Evolutionary conservation across 192 early-diverging fungal species (phyloP), one percentile per base, ranked within the genome.

Genomic region (Backusella australiensis): DNA sequence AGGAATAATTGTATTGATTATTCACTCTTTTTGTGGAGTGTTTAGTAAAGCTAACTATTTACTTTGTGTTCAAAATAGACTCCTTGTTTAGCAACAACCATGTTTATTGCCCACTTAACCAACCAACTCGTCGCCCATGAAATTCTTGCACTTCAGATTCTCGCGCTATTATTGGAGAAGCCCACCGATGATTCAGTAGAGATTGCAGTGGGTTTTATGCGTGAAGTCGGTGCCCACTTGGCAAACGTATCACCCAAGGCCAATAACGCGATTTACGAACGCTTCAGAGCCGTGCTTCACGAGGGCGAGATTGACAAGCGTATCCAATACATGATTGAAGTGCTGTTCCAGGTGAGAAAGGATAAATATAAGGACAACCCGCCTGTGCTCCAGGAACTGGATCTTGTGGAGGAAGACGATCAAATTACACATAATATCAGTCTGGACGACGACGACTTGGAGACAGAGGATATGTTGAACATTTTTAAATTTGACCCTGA

Each of bases 301-400:
- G 96, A 99, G 78, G 96, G 95, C 9, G 87, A 90, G 41, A 95
- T 99, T 59, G 96, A 98, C 72, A 96, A 95, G 78, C 94, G 97
- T 77, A 91, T 94, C 5, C 96, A 99, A 82, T 96, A 98, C 75
- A 99, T 98, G 96, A 94, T 99, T 35, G 97, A 99, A 81, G 96
- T 97, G 21, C 77, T 99, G 35, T 97, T 99, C 80, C 96, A 99
- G 86, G 89, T 96, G 26, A 88, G 97, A 41, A 95, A 95, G 69
- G 95, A 97, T 66, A 95, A 95, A 69, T 99, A 94, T 86, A 96
- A 96, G 71, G 93, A 96, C 74, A 94, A 95, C 73, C 92, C 91
- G 67, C 83, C 92, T 4, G 84, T 98, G 8, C 78, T 88, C 9
- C 82, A 86, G 21, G 96, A 92, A 14, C 81, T 99, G 56, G 97